Conservation (phyloP, 1,139 yeast genomes). For the Debaryomyces sp. region DNA sequence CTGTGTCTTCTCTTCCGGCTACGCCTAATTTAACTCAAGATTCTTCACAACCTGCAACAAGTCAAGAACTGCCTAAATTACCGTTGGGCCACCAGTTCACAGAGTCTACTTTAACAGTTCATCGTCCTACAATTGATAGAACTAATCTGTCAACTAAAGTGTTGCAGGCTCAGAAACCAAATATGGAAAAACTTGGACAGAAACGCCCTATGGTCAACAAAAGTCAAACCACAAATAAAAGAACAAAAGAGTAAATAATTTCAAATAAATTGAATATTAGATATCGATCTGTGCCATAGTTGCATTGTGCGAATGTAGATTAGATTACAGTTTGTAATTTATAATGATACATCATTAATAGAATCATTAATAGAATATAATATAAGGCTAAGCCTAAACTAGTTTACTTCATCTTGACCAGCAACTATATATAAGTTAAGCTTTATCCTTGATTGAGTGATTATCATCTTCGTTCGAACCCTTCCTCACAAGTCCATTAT, state of each 20-base stretch:
- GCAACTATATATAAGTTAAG: neutral
- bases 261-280: constrained; percentile 5
- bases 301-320: neutral
- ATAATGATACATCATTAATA: neutral
- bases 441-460: neutral
- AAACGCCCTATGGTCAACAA: constrained; percentile 15
- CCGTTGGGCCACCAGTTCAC: constrained; percentile 28
- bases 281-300: neutral
- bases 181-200: constrained; percentile 6
- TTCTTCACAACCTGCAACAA: constrained; percentile 6
- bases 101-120: constrained; percentile 37
- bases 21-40: neutral
- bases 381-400: neutral
- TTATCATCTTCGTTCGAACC: constrained; percentile 1
- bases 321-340: no score
- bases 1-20: constrained; percentile 7
- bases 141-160: constrained; percentile 7
- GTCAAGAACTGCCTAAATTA: neutral
- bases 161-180: constrained; percentile 8
- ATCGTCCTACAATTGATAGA: constrained; percentile 27
- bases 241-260: constrained; percentile 14
- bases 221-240: constrained; percentile 13
- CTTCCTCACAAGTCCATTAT: neutral
- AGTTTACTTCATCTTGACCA: neutral
- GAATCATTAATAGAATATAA: no score